Conservation (phyloP, 352 stramenopile genomes). For the Pythium sukuiense region DNA sequence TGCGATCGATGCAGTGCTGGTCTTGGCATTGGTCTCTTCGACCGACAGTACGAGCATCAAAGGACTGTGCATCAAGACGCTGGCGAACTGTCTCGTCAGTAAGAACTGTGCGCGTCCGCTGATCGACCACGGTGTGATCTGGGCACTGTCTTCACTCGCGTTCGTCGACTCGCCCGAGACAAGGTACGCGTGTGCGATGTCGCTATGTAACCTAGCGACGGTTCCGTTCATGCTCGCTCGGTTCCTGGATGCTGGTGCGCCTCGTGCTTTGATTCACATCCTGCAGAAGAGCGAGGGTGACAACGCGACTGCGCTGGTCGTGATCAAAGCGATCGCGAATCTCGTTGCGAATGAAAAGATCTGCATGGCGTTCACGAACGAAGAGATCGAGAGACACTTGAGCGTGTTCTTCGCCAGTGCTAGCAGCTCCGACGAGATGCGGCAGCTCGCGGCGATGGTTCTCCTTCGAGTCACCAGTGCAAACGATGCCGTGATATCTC, state of each 20-base stretch:
- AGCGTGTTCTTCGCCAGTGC: constrained; percentile 50
- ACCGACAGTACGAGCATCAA: constrained; percentile 69
- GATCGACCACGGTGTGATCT: constrained; percentile 76
- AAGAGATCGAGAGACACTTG: constrained; percentile 67
- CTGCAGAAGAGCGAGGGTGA: constrained; percentile 42
- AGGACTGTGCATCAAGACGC: constrained; percentile 64
- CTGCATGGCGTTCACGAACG: constrained; percentile 66
- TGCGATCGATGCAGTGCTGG: constrained; percentile 65
- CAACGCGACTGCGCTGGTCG: constrained; percentile 44
- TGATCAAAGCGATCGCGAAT: constrained; percentile 77
- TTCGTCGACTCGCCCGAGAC: constrained; percentile 55
- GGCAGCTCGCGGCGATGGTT: constrained; percentile 72
- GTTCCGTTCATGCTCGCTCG: constrained; percentile 56
- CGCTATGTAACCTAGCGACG: constrained; percentile 74
- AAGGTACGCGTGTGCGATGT: constrained; percentile 59
- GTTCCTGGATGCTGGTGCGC: constrained; percentile 68
- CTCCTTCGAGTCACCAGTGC: constrained; percentile 67
- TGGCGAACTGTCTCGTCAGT: constrained; percentile 74
- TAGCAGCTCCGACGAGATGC: constrained; percentile 46
- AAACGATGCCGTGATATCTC: constrained; percentile 66
- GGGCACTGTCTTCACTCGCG: constrained; percentile 70
- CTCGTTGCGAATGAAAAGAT: constrained; percentile 78
- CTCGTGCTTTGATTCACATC: constrained; percentile 59
- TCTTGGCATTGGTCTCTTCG: constrained; percentile 66
- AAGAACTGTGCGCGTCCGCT: constrained; percentile 64